Conservation (phyloP, 495 filamentous ascomycete species). For the Podospora pseudopauciseta region DNA sequence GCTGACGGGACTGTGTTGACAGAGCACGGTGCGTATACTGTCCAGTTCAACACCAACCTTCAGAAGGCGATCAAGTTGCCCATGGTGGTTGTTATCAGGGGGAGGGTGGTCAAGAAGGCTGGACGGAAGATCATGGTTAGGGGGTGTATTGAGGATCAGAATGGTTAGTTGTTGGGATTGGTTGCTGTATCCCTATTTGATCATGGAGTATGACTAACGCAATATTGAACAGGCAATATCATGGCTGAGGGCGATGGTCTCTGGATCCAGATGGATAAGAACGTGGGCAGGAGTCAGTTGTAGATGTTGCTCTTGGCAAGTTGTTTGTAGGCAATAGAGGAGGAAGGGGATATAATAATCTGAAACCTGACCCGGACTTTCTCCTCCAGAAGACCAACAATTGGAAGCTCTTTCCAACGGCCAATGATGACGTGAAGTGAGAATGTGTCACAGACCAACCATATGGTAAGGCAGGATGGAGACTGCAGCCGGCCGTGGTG, state of each 20-base stretch:
- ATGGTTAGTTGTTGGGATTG: not conserved
- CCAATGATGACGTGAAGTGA: too few species aligned
- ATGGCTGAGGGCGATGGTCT: constrained; percentile 23
- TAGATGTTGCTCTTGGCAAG: not conserved
- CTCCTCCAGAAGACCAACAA: too few species aligned
- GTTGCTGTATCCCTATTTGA: not conserved
- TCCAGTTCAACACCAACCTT: constrained; percentile 20
- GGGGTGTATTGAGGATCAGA: constrained; percentile 25
- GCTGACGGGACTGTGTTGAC: not conserved
- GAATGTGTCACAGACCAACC: too few species aligned
- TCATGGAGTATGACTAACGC: not conserved
- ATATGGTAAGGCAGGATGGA: too few species aligned
- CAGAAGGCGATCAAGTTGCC: constrained; percentile 20
- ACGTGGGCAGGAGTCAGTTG: constrained; percentile 18
- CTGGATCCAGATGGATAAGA: constrained; percentile 11
- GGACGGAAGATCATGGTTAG: constrained; percentile 24
- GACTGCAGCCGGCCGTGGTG: too few species aligned
- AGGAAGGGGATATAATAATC: too few species aligned
- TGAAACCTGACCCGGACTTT: too few species aligned
- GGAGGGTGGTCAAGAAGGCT: constrained; percentile 21
- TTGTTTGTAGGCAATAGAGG: too few species aligned
- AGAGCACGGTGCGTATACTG: constrained; percentile 24
- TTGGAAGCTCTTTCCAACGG: too few species aligned
- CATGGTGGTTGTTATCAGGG: constrained; percentile 19
- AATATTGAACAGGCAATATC: constrained; percentile 14